Evolutionary conservation across 768 basidiomycete genomes (phyloP).

Genomic region (Hydnomerulius pinastri): DNA sequence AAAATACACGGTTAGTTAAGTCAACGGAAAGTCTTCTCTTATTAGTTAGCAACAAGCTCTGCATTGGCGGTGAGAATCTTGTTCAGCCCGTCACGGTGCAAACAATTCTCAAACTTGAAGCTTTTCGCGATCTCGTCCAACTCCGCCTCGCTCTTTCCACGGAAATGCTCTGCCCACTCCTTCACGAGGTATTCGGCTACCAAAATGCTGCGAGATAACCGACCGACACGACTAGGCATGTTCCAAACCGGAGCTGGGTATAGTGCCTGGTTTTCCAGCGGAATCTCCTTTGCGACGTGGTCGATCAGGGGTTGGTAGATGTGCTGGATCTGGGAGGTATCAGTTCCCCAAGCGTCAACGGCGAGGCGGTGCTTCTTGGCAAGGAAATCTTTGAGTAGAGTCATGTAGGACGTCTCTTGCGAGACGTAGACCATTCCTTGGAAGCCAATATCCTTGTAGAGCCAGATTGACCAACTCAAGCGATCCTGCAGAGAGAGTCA

Average conservation of each 20-base stretch:
- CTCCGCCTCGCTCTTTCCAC: constrained; percentile 57
- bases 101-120: constrained; percentile 71
- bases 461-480: constrained; percentile 83
- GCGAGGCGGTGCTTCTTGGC: constrained; percentile 79
- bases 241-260: constrained; percentile 71
- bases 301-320: constrained; percentile 68
- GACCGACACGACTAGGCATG: constrained; percentile 51
- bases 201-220: constrained; percentile 67
- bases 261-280: constrained; percentile 49
- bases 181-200: constrained; percentile 69
- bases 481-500: constrained; percentile 45
- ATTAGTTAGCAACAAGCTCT: constrained; percentile 4
- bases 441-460: constrained; percentile 87
- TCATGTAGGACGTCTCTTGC: constrained; percentile 71
- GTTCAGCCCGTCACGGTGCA: constrained; percentile 68
- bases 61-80: constrained; percentile 49
- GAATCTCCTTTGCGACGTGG: constrained; percentile 59
- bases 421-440: constrained; percentile 81
- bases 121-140: constrained; percentile 75
- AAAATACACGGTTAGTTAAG: background rate
- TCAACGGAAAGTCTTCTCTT: too few species aligned
- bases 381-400: constrained; percentile 65
- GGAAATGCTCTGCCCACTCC: constrained; percentile 75
- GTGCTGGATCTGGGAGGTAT: constrained; percentile 53
- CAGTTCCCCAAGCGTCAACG: constrained; percentile 77